Percentiles rank a stretch among this genome's conserved stretches.
These are phyloP conservation scores for Shiraia bambusicola DNA, from an alignment of 2,329 filamentous ascomycete genomes.

Conservation along the genomic window DNA sequence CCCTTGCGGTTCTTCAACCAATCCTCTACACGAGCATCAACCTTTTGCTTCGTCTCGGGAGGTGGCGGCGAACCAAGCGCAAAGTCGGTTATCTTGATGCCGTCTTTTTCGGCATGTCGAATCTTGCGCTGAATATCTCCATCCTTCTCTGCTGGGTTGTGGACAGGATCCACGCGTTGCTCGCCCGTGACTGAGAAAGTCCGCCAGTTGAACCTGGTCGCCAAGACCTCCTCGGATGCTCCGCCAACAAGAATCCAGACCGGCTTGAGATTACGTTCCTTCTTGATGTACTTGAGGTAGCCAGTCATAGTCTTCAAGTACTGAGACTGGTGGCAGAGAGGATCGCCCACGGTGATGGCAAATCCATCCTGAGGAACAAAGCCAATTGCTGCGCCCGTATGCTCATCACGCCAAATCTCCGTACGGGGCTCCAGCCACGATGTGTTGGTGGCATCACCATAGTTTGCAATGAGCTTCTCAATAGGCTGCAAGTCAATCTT, in stretches of 20 bases:
- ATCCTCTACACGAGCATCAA: constrained; percentile 71
- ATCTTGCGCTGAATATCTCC: constrained; percentile 72
- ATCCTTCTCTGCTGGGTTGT: constrained; percentile 67
- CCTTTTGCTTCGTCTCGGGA: constrained; percentile 67
- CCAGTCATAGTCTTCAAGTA: constrained; percentile 71
- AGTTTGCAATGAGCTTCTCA: constrained; percentile 90
- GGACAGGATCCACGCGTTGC: constrained; percentile 76
- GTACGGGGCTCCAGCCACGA: constrained; percentile 91
- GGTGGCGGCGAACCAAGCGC: constrained; percentile 64
- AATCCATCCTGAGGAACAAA: constrained; percentile 77
- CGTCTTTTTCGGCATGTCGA: constrained; percentile 77
- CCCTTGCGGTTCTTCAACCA: constrained; percentile 83
- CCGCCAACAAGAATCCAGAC: constrained; percentile 86
- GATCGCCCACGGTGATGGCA: constrained; percentile 83
- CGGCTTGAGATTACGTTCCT: constrained; percentile 71
- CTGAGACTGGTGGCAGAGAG: constrained; percentile 78
- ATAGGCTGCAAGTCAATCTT: constrained; percentile 66
- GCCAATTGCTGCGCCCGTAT: constrained; percentile 79
- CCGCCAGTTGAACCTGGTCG: constrained; percentile 79
- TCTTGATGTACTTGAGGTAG: constrained; percentile 74
- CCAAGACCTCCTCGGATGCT: constrained; percentile 77
- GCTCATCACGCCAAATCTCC: constrained; percentile 78
- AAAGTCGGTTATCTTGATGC: constrained; percentile 76
- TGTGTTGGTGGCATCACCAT: constrained; percentile 90
- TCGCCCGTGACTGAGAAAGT: constrained; percentile 86